Percentiles rank a stretch among this genome's conserved stretches.
Conservation (phyloP, 306 rosid species). For the Argentina anserina region DNA sequence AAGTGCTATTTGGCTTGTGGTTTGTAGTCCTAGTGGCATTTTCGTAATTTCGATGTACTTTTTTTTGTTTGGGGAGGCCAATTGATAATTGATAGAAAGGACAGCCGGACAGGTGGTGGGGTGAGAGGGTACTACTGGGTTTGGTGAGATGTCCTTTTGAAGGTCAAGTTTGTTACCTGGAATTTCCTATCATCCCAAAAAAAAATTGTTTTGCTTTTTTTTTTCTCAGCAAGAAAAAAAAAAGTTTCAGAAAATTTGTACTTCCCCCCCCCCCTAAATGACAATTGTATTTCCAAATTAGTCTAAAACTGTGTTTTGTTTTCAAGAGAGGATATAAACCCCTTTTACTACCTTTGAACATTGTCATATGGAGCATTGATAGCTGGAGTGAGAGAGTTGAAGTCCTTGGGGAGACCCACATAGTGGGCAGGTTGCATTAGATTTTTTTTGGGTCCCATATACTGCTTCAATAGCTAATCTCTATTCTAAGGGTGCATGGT, state of each 20-base stretch:
- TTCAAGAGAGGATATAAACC: slow-evolving; percentile 22
- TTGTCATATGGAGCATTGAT: slow-evolving; percentile 38
- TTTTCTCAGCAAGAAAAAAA: background rate
- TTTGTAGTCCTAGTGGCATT: slow-evolving; percentile 32
- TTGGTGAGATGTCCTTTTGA: slow-evolving; percentile 33
- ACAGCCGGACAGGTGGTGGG: slow-evolving; percentile 2
- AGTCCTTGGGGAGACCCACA: slow-evolving; percentile 48
- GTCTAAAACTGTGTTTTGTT: background rate
- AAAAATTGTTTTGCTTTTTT: background rate
- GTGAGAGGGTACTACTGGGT: slow-evolving; percentile 11
- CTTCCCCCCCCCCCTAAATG: background rate
- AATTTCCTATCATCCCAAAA: background rate
- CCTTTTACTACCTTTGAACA: slow-evolving; percentile 35
- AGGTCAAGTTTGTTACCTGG: slow-evolving; percentile 32
- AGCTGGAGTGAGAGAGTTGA: slow-evolving; percentile 53
- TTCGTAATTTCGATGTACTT: slow-evolving; percentile 25
- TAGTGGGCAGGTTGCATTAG: slow-evolving; percentile 45
- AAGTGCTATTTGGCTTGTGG: slow-evolving; percentile 30
- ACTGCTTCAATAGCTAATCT: slow-evolving; percentile 32
- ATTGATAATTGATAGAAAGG: background rate
- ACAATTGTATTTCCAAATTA: background rate
- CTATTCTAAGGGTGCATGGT: slow-evolving; percentile 40
- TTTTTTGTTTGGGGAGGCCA: background rate
- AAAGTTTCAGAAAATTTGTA: background rate
- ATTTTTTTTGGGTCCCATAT: slow-evolving; percentile 50